Percentiles rank a stretch among this genome's conserved stretches.
phyloP scores from a whole-genome alignment of 495 filamentous ascomycete species.

The Penicillium paxilli region DNA sequence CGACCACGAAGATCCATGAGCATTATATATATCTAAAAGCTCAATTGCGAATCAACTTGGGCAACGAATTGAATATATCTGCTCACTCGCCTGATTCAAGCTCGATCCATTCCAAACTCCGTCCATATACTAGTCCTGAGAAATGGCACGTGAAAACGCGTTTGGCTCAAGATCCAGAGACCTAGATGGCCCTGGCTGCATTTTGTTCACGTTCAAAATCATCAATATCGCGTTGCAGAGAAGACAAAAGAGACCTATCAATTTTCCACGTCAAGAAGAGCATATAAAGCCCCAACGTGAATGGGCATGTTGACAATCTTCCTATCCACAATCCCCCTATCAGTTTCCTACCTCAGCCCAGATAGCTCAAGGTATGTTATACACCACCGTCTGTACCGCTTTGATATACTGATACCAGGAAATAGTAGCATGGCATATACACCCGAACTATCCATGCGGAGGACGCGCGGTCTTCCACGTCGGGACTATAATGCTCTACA shows the following conservation, averaged over 20 bases:
- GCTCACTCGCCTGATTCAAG: background rate
- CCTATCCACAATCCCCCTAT: constrained; percentile 4
- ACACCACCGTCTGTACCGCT: background rate
- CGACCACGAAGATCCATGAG: constrained; percentile 1
- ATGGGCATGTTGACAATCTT: background rate
- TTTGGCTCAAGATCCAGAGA: constrained; percentile 5
- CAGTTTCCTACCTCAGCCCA: constrained; percentile 6
- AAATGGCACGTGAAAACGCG: constrained; percentile 11
- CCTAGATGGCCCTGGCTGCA: constrained; percentile 1
- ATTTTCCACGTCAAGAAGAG: constrained; percentile 9
- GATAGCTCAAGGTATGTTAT: constrained; percentile 7
- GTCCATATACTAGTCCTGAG: constrained; percentile 1
- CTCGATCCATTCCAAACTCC: constrained; percentile 4
- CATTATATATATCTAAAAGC: constrained; percentile 7
- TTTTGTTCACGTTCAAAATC: constrained; percentile 9
- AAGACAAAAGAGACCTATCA: constrained; percentile 8
- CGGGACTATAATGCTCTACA: constrained; percentile 12
- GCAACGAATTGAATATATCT: constrained; percentile 6
- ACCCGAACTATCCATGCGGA: constrained; percentile 1
- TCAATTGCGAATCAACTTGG: constrained; percentile 2
- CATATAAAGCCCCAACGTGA: constrained; percentile 8
- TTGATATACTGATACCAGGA: constrained; percentile 4
- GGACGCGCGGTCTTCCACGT: constrained; percentile 11
- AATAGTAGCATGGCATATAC: constrained; percentile 6
- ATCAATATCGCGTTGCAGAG: constrained; percentile 7